Percentiles rank a stretch among this genome's conserved stretches.
Conservation (phyloP, 2,329 filamentous ascomycete genomes). For the Ophiostoma fasciatum region DNA sequence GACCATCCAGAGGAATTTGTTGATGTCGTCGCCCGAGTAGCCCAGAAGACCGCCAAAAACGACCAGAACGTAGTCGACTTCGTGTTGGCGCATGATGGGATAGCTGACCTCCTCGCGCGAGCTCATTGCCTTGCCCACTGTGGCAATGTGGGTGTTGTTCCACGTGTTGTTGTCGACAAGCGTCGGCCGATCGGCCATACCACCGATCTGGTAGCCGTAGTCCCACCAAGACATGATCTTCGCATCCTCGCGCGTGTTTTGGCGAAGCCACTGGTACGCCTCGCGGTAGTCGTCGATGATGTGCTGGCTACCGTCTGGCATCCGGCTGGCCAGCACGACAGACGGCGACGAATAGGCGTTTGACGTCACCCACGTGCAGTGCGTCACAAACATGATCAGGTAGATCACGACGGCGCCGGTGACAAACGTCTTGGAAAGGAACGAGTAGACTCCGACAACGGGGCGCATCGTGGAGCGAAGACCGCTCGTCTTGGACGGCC, state of each 20-base stretch:
- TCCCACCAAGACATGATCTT: conserved; percentile 99
- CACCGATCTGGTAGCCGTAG: conserved; percentile 98
- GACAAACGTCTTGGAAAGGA: conserved; percentile 65
- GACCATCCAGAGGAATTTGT: conserved; percentile 99
- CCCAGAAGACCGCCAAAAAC: conserved; percentile 93
- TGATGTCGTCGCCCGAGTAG: conserved; percentile 97
- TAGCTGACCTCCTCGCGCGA: conserved; percentile 96
- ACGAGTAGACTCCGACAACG: conserved; percentile 68
- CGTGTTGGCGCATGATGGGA: conserved; percentile 94
- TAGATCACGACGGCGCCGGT: conserved; percentile 61
- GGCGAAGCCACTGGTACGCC: conserved; percentile 97
- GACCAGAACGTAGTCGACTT: conserved; percentile 96
- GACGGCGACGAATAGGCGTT: conserved; percentile 98
- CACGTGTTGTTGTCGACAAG: conserved; percentile 99
- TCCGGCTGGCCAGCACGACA: conserved; percentile 79
- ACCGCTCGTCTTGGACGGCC: conserved; percentile 28
- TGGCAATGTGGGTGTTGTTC: conserved; percentile 99
- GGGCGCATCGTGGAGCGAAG: conserved; percentile 61
- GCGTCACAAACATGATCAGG: conserved; percentile 82
- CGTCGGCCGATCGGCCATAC: conserved; percentile 95
- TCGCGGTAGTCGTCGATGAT: conserved; percentile 99
- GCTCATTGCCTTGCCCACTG: conserved; percentile 97
- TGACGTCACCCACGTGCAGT: conserved; percentile 98
- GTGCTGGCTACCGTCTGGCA: conserved; percentile 90
- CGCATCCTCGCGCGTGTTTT: conserved; percentile 87